phyloP scores from a whole-genome alignment of 768 basidiomycete species.

The Phanerochaete carnosa region DNA sequence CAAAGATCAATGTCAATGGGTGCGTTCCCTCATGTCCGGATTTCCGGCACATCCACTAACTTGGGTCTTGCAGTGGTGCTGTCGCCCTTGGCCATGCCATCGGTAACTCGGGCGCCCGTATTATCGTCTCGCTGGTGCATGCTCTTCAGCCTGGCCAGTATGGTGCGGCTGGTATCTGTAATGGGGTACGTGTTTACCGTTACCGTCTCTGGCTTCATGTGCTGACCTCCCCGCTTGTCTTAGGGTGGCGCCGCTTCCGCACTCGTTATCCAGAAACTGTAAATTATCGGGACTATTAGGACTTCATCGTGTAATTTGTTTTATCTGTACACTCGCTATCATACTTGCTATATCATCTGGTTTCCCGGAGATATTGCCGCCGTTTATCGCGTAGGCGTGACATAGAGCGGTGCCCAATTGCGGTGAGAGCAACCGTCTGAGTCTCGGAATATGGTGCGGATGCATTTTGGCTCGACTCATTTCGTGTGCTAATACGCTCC shows the following conservation, averaged over 20 bases:
- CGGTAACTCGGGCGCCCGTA: conserved; percentile 93
- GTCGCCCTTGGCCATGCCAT: conserved; percentile 96
- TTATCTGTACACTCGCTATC: background rate
- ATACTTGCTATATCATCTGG: conserved; percentile 8
- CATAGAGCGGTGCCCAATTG: conserved; percentile 10
- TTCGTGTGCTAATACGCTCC: background rate
- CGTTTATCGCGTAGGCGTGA: background rate
- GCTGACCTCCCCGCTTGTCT: conserved; percentile 14
- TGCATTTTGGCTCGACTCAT: background rate
- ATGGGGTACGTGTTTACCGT: conserved; percentile 65
- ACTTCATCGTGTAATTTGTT: conserved; percentile 2
- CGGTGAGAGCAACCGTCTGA: background rate
- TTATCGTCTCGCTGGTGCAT: conserved; percentile 90
- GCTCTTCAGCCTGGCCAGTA: conserved; percentile 91
- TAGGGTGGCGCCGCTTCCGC: conserved; percentile 94
- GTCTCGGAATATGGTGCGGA: background rate
- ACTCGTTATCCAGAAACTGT: conserved; percentile 84
- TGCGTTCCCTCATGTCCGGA: conserved; percentile 32
- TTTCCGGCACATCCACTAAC: conserved; percentile 13
- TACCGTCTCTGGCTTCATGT: background rate
- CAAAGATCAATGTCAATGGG: conserved; percentile 91
- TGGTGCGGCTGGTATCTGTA: conserved; percentile 95
- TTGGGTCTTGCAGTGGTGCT: conserved; percentile 65
- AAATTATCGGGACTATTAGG: conserved; percentile 22
- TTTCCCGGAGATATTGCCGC: background rate